Evolutionary conservation across 83 land plant species (phyloP), one percentile per base, ranked within the genome.

Genomic region (Larix sibirica): DNA sequence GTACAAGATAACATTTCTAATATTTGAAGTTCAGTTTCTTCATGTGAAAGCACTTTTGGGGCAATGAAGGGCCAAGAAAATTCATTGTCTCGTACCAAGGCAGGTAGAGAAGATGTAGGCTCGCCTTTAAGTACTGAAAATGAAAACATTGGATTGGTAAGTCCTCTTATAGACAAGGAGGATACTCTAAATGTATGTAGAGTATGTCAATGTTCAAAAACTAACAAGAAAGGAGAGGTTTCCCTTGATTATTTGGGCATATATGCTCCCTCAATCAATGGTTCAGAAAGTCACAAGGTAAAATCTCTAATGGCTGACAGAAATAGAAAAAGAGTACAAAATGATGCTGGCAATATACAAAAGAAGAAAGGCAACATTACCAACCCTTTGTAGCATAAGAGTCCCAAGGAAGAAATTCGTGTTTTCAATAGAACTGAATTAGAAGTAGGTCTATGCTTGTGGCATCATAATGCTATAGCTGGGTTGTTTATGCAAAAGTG

Each of bases 401-500:
- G 95, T 61, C 93, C 95, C 10, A 82, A 87, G 12, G 95, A 93
- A 36, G 91, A 89, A 56, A 83, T 90, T 47, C 87, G 91, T 77
- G 73, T 93, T 80, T 93, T 92, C 54, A 56, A 56, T 56, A 81
- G 31, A 38, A 33, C 77, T 79, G 94, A 94, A 82, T 31, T 91
- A 67, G 96, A 91, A 83, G 83, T 83, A 62, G 92, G 92, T 54
- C 76, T 81, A 0, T 85, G 62, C 44, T 26, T 80, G 36, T 24
- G 17, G 4, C 62, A 75, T 36, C 82, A 84, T 61, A 94, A 91
- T 68, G 26, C 68, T 63, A 54, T 94, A 90, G 78, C 88, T 94
- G 80, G 96, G 96, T 8, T 91, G 96, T 82, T 88, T 89, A 65
- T 94, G 96, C 69, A 94, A 90, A 75, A 90, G 79, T 82, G 96